A percentile compares a stretch with the other conserved stretches of the same genome.
These are phyloP conservation scores for Epichloe scottii DNA, from an alignment of 2,329 filamentous ascomycete genomes.

Conservation along the genomic window DNA sequence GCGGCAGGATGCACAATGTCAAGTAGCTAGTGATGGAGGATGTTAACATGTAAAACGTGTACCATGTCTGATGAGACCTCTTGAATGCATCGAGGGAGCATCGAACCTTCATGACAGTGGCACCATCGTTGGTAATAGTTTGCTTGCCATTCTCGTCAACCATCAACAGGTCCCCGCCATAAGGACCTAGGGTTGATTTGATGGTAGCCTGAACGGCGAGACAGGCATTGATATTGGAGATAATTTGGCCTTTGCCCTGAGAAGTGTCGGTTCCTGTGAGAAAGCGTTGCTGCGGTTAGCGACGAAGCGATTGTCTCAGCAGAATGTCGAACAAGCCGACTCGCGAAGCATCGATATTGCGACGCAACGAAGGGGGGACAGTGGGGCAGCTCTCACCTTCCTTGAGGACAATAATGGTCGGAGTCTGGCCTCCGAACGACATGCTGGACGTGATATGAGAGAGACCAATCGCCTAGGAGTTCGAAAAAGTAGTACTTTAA, in stretches of 20 bases:
- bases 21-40: constrained; percentile 51
- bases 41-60: background rate
- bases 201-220: constrained; percentile 91
- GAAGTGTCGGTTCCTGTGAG: constrained; percentile 81
- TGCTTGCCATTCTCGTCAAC: constrained; percentile 91
- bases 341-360: constrained; percentile 5
- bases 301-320: background rate
- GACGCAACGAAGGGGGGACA: constrained; percentile 12
- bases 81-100: background rate
- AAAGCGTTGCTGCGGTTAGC: background rate
- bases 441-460: constrained; percentile 35
- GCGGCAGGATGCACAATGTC: constrained; percentile 97
- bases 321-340: background rate
- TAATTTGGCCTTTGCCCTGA: constrained; percentile 89
- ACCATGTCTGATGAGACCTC: background rate
- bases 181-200: constrained; percentile 89
- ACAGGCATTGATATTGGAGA: constrained; percentile 98
- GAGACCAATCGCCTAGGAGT: constrained; percentile 5
- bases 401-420: constrained; percentile 95
- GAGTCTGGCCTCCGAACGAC: constrained; percentile 96
- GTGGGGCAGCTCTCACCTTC: constrained; percentile 56
- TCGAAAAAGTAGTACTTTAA: constrained; percentile 6
- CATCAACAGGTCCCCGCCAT: constrained; percentile 90
- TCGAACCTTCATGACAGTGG: constrained; percentile 92
- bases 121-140: constrained; percentile 98